Evolutionary conservation across 73 alveolate species (phyloP).

Genomic region (Tetrahymena borealis): DNA sequence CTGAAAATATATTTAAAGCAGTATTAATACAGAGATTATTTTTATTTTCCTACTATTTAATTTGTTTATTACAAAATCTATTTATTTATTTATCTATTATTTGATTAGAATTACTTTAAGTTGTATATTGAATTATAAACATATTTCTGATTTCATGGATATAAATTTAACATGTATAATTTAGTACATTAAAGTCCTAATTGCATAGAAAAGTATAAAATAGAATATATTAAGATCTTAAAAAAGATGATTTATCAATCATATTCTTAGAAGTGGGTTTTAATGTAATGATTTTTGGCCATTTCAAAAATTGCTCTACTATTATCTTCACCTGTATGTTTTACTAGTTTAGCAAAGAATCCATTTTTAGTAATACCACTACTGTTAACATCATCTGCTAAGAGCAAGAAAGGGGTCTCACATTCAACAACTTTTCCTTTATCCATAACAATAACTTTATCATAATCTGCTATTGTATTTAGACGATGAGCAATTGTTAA

Average conservation of each 20-base stretch:
- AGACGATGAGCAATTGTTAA: slow-evolving; percentile 47
- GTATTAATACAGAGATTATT: too few relatives aligned
- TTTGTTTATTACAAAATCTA: too few relatives aligned
- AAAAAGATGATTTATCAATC: background rate
- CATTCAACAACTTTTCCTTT: slow-evolving; percentile 32
- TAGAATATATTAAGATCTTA: too few relatives aligned
- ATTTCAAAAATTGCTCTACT: slow-evolving; percentile 29
- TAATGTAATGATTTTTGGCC: slow-evolving; percentile 1
- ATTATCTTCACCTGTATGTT: slow-evolving; percentile 26
- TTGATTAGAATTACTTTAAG: too few relatives aligned
- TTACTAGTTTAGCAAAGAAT: slow-evolving; percentile 26
- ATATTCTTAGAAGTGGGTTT: background rate
- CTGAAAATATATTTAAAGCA: too few relatives aligned
- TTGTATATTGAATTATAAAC: too few relatives aligned
- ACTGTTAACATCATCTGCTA: slow-evolving; percentile 10
- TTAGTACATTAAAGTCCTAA: too few relatives aligned
- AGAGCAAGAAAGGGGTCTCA: slow-evolving; percentile 14
- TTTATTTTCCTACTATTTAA: too few relatives aligned
- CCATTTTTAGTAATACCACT: slow-evolving; percentile 3
- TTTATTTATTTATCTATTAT: too few relatives aligned
- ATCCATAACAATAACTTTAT: slow-evolving; percentile 35
- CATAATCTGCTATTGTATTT: slow-evolving; percentile 43
- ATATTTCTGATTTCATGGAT: too few relatives aligned
- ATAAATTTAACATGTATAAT: too few relatives aligned
- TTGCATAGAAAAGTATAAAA: too few relatives aligned